Evolutionary conservation across 768 basidiomycete species (phyloP).

Genomic region (Polyporus arcularius): DNA sequence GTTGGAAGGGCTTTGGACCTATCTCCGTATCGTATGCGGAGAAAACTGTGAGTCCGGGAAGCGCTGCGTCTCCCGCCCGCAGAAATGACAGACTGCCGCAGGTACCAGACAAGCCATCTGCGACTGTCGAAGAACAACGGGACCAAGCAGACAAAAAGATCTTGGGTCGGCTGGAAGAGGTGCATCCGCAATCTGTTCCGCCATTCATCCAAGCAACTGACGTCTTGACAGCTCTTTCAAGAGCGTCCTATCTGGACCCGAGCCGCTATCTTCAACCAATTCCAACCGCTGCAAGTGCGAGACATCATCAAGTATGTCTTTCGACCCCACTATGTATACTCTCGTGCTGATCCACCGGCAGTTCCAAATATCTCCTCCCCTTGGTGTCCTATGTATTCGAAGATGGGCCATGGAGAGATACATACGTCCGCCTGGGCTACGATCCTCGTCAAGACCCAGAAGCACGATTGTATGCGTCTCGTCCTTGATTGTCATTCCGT

Average conservation of each 20-base stretch:
- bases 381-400: conserved; percentile 85
- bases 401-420: conserved; percentile 94
- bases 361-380: conserved; percentile 81
- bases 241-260: conserved; percentile 89
- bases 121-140: conserved; percentile 61
- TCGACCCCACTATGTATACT: background rate
- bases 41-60: conserved; percentile 27
- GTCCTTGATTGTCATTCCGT: background rate
- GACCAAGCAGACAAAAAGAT: conserved; percentile 55
- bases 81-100: conserved; percentile 26
- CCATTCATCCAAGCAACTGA: background rate
- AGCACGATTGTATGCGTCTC: conserved; percentile 69
- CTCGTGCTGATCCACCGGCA: conserved; percentile 30
- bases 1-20: conserved; percentile 86
- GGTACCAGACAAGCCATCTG: conserved; percentile 69
- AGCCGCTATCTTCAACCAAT: conserved; percentile 82
- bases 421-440: conserved; percentile 82
- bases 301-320: conserved; percentile 71
- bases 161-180: conserved; percentile 55
- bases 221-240: conserved; percentile 56
- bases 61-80: conserved; percentile 31
- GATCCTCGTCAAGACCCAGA: conserved; percentile 79
- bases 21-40: conserved; percentile 71
- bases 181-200: conserved; percentile 26
- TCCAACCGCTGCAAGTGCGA: conserved; percentile 63